Evolutionary conservation across 139 green algal genomes (phyloP), one percentile per base, ranked within the genome.

Genomic region (Picocystis salinarum): DNA sequence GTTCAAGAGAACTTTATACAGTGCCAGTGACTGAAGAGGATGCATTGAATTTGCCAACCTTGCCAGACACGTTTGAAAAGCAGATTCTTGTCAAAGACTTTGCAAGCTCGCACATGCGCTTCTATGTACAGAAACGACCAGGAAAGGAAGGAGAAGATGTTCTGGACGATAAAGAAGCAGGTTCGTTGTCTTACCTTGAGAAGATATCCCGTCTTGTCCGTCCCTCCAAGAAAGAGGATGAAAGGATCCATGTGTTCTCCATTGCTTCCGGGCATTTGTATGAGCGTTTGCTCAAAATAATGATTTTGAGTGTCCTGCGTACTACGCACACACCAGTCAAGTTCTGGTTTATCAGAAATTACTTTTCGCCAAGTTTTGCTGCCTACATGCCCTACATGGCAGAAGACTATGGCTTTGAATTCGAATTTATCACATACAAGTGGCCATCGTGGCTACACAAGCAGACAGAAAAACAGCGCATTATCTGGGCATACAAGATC

Each of bases 341-440:
- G 66, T 94, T 99, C 52, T 99, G 88, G 88, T 91, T 99, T 56
- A 95, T 99, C 58, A 92, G 92, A 46, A 98, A 98, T 64, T 98
- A 97, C 73, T 87, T 95, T 71, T 84, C 64, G 6, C 88, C 88
- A 3, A 15, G 10, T 5, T 73, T 73, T 40, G 65, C 64, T 45
- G 10, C 64, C 22, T 80, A 91, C 34, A 58, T 98, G 11, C 87
- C 88, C 2, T 54, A 70, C 31, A 87, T 98, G 73, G 87, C 88
- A 6, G 23, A 55, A 33, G 34, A 73, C 18, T 91, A 79, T 53
- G 71, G 69, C 28, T 96, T 99, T 59, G 78, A 95, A 30, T 93
- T 76, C 34, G 67, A 77, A 58, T 79, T 95, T 45, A 75, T 99
- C 9, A 96, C 87, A 6, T 99, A 99, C 71, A 96, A 96, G 59